A percentile compares a stretch with the other conserved stretches of the same genome.
phyloP scores from a whole-genome alignment of 148 eudicot species.

The Amaranthus cruentus region DNA sequence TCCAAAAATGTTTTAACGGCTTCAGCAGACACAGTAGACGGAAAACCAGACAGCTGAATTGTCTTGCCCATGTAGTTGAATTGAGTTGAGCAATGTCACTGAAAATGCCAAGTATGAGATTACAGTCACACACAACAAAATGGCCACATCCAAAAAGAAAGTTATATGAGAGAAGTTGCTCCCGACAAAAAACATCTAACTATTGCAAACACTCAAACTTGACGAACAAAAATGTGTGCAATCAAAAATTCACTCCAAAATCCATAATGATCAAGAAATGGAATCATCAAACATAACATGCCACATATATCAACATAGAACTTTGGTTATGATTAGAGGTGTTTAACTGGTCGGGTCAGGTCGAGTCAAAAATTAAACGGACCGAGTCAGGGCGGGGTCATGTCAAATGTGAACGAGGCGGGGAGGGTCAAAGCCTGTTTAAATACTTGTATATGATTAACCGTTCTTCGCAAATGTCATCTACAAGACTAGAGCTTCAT shows the following conservation, averaged over 20 bases:
- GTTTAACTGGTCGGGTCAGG: too few relatives aligned
- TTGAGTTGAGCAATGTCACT: constrained; percentile 8
- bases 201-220: not conserved
- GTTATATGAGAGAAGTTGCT: not conserved
- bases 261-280: not conserved
- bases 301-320: not conserved
- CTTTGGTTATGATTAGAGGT: not conserved
- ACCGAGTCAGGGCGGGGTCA: not conserved
- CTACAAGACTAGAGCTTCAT: not conserved
- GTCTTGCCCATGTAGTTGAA: constrained; percentile 33
- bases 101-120: constrained; percentile 10
- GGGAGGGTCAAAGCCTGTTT: not conserved
- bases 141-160: not conserved
- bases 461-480: not conserved
- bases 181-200: not conserved
- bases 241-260: not conserved
- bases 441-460: not conserved
- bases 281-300: too few relatives aligned
- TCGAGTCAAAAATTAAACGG: not conserved
- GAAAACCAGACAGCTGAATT: constrained; percentile 42
- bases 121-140: not conserved
- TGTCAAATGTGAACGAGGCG: not conserved
- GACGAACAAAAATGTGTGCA: not conserved
- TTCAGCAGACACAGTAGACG: constrained; percentile 29
- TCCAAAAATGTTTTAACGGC: constrained; percentile 30